Evolutionary conservation across 805 yeast species (phyloP).

Genomic region (Maudiozyma bulderi): DNA sequence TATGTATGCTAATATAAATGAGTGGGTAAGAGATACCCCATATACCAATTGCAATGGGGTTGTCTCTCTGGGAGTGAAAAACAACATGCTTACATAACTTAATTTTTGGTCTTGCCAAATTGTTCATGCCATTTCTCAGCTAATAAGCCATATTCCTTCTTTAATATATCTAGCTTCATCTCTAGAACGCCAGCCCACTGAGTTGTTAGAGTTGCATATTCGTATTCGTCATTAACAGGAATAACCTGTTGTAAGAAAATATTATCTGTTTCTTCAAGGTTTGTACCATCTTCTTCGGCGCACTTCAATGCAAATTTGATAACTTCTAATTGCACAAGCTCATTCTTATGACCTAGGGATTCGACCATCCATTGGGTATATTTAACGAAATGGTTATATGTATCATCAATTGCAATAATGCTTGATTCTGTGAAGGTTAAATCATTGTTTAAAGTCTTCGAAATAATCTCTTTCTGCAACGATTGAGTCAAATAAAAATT

Average conservation of each 20-base stretch:
- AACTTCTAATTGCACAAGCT: slow-evolving; percentile 20
- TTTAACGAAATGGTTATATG: slow-evolving; percentile 27
- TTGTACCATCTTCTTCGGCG: slow-evolving; percentile 25
- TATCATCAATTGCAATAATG: slow-evolving; percentile 20
- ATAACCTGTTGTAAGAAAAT: slow-evolving; percentile 27
- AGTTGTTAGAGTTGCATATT: slow-evolving; percentile 15
- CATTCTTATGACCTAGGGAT: slow-evolving; percentile 15
- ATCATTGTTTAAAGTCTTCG: slow-evolving; percentile 26
- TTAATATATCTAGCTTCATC: slow-evolving; percentile 11
- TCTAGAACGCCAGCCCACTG: slow-evolving; percentile 22
- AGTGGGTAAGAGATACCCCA: too few species aligned
- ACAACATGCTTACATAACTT: not conserved
- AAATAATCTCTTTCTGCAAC: slow-evolving; percentile 26
- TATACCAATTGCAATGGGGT: too few species aligned
- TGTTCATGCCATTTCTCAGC: slow-evolving; percentile 18
- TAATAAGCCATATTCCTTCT: slow-evolving; percentile 11
- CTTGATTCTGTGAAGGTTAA: slow-evolving; percentile 17
- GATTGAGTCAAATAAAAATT: slow-evolving; percentile 27
- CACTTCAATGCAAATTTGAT: slow-evolving; percentile 24
- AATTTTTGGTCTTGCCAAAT: slow-evolving; percentile 16
- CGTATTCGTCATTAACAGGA: slow-evolving; percentile 16
- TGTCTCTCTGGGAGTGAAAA: too few species aligned
- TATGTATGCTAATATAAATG: too few species aligned
- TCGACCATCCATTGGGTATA: slow-evolving; percentile 30
- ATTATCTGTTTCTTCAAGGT: slow-evolving; percentile 22